Base-by-base conservation (phyloP, 1,139 yeast species). In the Pichia inconspicua region DNA sequence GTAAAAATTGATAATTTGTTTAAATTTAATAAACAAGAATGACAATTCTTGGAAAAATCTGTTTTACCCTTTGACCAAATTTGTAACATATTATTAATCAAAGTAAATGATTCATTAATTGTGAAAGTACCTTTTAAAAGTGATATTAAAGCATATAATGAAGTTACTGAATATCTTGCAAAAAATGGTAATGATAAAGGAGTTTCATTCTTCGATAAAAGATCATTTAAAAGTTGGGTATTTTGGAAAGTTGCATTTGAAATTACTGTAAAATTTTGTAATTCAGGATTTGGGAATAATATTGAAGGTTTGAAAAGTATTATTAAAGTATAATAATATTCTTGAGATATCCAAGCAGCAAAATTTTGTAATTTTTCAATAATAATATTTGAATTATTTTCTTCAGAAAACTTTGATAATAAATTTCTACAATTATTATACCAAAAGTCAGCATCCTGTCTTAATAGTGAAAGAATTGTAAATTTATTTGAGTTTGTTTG, bases 261-360 rank as follows among this genome's bases (percentile, higher is more conserved):
- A 27, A 50, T 50, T 5, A 50, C 51, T 25, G 47, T 43, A 35
- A 50, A 50, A 40, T 50, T 50, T 10, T 42, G 51, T 10, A 37
- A 34, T 35, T 48, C 48, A 5, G 53, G 53, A 11, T 63, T 61
- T 2, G 79, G 77, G 14, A 69, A 64, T 42, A 75, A 58, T 40
- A 69, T 69, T 5, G 78, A 74, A 3, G 80, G 80, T 43, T 75
- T 64, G 54, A 73, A 75, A 14, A 75, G 55, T 47, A 70, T 54
- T 49, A 70, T 67, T 37, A 73, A 64, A 44, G 74, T 56, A 43
- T 73, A 74, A 43, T 74, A 69, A 50, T 75, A 74, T 46, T 75
- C 63, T 56, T 73, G 70, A 2, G 70, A 66, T 44, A 71, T 64
- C 79, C 79, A 75, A 8, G 71, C 67, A 28, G 53, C 53, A 37